These are phyloP conservation scores for Erythrophleum fordii DNA, from an alignment of 306 rosid species.

Conservation along the genomic window DNA sequence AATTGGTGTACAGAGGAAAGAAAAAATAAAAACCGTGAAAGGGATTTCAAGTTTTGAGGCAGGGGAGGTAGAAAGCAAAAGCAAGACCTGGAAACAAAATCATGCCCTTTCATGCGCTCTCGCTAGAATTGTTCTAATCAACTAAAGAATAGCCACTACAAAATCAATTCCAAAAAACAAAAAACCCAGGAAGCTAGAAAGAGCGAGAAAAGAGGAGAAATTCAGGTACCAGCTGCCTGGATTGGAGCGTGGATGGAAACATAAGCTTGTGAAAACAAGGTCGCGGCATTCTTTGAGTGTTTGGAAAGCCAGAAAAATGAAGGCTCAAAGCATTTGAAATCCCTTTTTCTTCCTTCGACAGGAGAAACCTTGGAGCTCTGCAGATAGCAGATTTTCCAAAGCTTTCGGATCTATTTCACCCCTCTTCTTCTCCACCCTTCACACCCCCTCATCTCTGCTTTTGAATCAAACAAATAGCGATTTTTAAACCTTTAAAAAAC, in stretches of 20 bases:
- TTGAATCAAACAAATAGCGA: constrained; percentile 65
- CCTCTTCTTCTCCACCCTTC: constrained; percentile 30
- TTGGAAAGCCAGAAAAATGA: constrained; percentile 18
- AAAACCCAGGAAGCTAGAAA: neutral
- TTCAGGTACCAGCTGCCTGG: constrained; percentile 74
- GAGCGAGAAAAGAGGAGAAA: constrained; percentile 29
- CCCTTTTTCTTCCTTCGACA: constrained; percentile 23
- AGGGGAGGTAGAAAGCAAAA: constrained; percentile 4
- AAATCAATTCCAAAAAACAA: constrained; percentile 2
- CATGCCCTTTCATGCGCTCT: constrained; percentile 17
- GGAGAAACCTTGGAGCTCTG: constrained; percentile 37
- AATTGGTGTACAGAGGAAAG: neutral
- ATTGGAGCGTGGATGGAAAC: constrained; percentile 66
- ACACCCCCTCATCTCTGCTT: constrained; percentile 46
- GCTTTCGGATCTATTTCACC: constrained; percentile 58
- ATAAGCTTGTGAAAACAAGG: constrained; percentile 88
- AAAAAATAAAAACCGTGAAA: constrained; percentile 22
- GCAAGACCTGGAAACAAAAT: constrained; percentile 13
- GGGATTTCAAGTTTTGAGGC: neutral
- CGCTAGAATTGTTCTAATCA: constrained; percentile 35
- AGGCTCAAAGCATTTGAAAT: constrained; percentile 41
- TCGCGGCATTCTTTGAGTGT: constrained; percentile 59
- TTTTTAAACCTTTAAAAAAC: constrained; percentile 42
- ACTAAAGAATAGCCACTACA: constrained; percentile 23
- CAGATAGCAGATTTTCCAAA: constrained; percentile 21